phyloP scores from a whole-genome alignment of 192 early-diverging fungal species.

The Backusella psychrophila region DNA sequence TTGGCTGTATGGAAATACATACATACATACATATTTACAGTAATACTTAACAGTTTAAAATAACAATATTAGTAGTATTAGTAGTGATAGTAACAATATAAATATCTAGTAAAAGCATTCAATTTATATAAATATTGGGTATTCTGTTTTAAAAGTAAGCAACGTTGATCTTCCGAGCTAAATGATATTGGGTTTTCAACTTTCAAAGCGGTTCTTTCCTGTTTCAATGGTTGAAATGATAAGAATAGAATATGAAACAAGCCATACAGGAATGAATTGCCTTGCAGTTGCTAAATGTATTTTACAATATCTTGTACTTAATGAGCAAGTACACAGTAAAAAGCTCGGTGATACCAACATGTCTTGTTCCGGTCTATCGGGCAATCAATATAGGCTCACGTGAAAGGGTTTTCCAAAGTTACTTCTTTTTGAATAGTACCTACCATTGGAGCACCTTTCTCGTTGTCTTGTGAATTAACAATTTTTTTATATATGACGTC shows the following conservation, averaged over 20 bases:
- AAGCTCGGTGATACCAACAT: not conserved
- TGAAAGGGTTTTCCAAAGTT: not conserved
- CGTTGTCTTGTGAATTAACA: not conserved
- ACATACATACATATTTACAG: not conserved
- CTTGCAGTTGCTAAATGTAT: not conserved
- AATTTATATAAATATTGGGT: no score
- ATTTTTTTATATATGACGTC: not conserved
- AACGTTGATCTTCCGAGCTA: not conserved
- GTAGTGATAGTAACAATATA: no score
- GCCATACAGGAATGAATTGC: not conserved
- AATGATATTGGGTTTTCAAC: not conserved
- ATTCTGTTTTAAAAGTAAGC: not conserved
- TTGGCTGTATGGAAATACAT: no score
- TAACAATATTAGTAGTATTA: not conserved
- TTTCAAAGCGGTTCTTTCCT: no score
- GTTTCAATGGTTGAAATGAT: no score
- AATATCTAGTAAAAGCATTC: no score
- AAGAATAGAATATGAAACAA: no score
- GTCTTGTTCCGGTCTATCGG: not conserved
- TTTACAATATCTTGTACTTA: no score
- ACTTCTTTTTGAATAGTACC: not conserved
- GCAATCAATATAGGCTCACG: not conserved
- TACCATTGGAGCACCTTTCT: not conserved
- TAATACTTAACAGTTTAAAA: not conserved
- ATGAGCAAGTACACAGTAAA: no score